Percentiles rank a stretch among this genome's conserved stretches.
Evolutionary conservation across 2,329 filamentous ascomycete genomes (phyloP).

Genomic region (Atkinsonella hypoxylon): DNA sequence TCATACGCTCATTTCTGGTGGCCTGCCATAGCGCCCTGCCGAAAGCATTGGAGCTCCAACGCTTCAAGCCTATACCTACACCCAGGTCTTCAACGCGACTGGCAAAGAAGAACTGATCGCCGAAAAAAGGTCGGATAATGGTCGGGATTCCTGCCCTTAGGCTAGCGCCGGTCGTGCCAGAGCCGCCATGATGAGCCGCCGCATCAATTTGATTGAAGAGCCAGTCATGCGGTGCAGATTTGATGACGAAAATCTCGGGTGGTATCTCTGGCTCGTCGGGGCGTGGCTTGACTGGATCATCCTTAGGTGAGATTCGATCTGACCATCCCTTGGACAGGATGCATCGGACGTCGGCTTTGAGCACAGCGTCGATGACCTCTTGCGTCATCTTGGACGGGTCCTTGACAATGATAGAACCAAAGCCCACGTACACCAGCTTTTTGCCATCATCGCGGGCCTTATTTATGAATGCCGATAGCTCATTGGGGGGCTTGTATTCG

Average conservation of each 20-base stretch:
- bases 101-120: slow-evolving; percentile 95
- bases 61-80: slow-evolving; percentile 80
- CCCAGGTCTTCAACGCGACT: slow-evolving; percentile 82
- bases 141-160: slow-evolving; percentile 84
- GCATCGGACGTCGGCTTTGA: slow-evolving; percentile 85
- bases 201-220: slow-evolving; percentile 89
- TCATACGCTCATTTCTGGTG: slow-evolving; percentile 83
- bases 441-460: slow-evolving; percentile 70
- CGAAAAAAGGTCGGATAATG: slow-evolving; percentile 93
- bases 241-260: slow-evolving; percentile 74
- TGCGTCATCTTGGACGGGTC: slow-evolving; percentile 81
- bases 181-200: slow-evolving; percentile 86
- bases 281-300: slow-evolving; percentile 32
- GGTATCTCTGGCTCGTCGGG: slow-evolving; percentile 55
- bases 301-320: slow-evolving; percentile 53
- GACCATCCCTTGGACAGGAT: slow-evolving; percentile 97
- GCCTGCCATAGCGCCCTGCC: slow-evolving; percentile 83
- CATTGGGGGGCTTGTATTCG: slow-evolving; percentile 60
- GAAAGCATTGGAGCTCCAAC: slow-evolving; percentile 77
- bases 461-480: slow-evolving; percentile 71
- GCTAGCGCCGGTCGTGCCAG: slow-evolving; percentile 89
- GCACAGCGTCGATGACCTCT: slow-evolving; percentile 84
- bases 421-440: slow-evolving; percentile 93
- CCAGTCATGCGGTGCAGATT: slow-evolving; percentile 92
- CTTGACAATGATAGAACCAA: slow-evolving; percentile 88